phyloP scores from a whole-genome alignment of 805 yeast genomes.

The Metschnikowia anglica region DNA sequence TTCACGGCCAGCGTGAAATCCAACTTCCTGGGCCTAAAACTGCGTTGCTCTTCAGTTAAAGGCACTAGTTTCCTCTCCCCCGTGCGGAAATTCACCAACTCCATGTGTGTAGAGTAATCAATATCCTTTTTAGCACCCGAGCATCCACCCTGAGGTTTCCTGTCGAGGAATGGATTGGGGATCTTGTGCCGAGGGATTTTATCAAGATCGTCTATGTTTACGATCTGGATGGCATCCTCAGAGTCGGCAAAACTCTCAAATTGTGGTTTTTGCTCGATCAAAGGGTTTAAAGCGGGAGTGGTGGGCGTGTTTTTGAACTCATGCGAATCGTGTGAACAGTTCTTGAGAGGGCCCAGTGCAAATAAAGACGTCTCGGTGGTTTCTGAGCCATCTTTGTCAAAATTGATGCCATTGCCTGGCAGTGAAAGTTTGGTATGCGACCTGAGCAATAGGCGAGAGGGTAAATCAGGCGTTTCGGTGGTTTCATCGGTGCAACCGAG shows the following conservation, averaged over 20 bases:
- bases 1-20: slow-evolving; percentile 20
- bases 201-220: slow-evolving; percentile 6
- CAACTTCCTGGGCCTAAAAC: slow-evolving; percentile 18
- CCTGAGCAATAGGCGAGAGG: too few relatives aligned
- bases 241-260: slow-evolving; percentile 11
- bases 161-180: slow-evolving; percentile 18
- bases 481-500: not conserved
- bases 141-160: not conserved
- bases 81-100: slow-evolving; percentile 17
- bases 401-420: not conserved
- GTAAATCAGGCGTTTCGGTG: too few relatives aligned
- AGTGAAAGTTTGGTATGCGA: too few relatives aligned
- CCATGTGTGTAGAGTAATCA: slow-evolving; percentile 17
- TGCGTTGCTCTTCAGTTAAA: slow-evolving; percentile 16
- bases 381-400: not conserved
- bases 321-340: slow-evolving; percentile 6
- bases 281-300: slow-evolving; percentile 8
- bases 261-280: slow-evolving; percentile 15
- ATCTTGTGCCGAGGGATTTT: slow-evolving; percentile 14
- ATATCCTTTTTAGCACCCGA: not conserved
- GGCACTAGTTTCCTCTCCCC: slow-evolving; percentile 15
- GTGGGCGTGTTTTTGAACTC: slow-evolving; percentile 5
- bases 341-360: not conserved
- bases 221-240: slow-evolving; percentile 10
- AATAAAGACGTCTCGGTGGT: not conserved